Percentiles rank a stretch among this genome's conserved stretches.
Evolutionary conservation across 805 yeast species (phyloP).

Genomic region (Wickerhamiella kazuoi): DNA sequence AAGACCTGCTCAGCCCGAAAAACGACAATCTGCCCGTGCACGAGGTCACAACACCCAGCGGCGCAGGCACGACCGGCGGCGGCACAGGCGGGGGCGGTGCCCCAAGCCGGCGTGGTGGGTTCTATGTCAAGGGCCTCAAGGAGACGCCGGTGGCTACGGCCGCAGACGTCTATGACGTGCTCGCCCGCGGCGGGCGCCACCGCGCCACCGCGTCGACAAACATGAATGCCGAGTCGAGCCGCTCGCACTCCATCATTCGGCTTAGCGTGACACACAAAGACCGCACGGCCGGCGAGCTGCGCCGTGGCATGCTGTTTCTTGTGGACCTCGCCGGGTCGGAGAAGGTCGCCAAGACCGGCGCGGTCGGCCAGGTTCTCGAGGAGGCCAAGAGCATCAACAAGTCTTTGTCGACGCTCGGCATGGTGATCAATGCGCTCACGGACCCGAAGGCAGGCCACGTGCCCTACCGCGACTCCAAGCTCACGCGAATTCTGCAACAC

Average conservation of each 20-base stretch:
- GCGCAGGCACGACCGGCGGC: not conserved
- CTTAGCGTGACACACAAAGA: slow-evolving; percentile 48
- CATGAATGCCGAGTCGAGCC: slow-evolving; percentile 56
- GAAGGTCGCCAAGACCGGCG: slow-evolving; percentile 60
- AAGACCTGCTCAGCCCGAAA: slow-evolving; percentile 42
- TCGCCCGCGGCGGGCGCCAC: slow-evolving; percentile 39
- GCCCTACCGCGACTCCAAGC: slow-evolving; percentile 63
- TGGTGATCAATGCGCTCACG: slow-evolving; percentile 63
- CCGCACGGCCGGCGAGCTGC: slow-evolving; percentile 35
- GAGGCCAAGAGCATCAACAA: slow-evolving; percentile 75
- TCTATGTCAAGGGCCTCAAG: slow-evolving; percentile 53
- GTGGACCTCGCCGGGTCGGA: slow-evolving; percentile 86
- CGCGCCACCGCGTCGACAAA: slow-evolving; percentile 45
- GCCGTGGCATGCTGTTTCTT: slow-evolving; percentile 46
- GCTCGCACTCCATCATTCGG: slow-evolving; percentile 68
- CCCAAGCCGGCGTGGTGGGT: too few relatives aligned
- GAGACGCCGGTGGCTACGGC: slow-evolving; percentile 41
- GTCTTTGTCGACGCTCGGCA: slow-evolving; percentile 60
- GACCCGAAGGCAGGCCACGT: slow-evolving; percentile 47
- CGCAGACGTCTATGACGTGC: slow-evolving; percentile 37
- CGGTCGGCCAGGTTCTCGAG: slow-evolving; percentile 52
- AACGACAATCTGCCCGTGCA: slow-evolving; percentile 11
- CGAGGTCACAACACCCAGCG: not conserved
- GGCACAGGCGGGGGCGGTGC: slow-evolving; percentile 28
- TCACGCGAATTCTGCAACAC: slow-evolving; percentile 62